Evolutionary conservation across 2,329 filamentous ascomycete species (phyloP).

Genomic region (Fusarium camptoceras): DNA sequence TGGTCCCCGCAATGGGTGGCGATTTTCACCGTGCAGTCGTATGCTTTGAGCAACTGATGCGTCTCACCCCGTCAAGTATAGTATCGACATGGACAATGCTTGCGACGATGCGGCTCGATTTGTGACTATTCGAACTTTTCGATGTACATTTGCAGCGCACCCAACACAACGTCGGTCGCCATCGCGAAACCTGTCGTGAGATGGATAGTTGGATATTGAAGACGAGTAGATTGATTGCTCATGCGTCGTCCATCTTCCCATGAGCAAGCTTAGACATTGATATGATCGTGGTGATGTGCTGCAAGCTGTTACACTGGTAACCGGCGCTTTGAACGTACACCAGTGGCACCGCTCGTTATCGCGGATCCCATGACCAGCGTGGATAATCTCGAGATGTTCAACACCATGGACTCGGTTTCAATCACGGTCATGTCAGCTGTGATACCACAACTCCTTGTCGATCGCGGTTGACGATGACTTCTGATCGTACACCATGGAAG

Average conservation of each 20-base stretch:
- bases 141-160: background rate
- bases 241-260: background rate
- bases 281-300: slow-evolving; percentile 7
- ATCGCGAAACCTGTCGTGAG: slow-evolving; percentile 1
- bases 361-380: background rate
- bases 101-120: slow-evolving; percentile 18
- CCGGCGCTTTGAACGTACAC: slow-evolving; percentile 4
- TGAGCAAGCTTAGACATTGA: background rate
- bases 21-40: background rate
- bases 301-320: slow-evolving; percentile 24
- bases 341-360: slow-evolving; percentile 7
- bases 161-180: slow-evolving; percentile 1
- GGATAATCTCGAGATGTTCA: background rate
- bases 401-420: slow-evolving; percentile 23
- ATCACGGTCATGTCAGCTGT: background rate
- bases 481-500: slow-evolving; percentile 15
- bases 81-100: slow-evolving; percentile 10
- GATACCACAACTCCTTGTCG: background rate
- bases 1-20: slow-evolving; percentile 14
- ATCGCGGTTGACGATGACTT: background rate
- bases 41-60: slow-evolving; percentile 28
- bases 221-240: background rate
- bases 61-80: background rate
- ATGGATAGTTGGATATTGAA: background rate
- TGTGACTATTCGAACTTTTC: slow-evolving; percentile 2